Conservation (phyloP, 495 filamentous ascomycete genomes). For the Lindgomyces ingoldianus region DNA sequence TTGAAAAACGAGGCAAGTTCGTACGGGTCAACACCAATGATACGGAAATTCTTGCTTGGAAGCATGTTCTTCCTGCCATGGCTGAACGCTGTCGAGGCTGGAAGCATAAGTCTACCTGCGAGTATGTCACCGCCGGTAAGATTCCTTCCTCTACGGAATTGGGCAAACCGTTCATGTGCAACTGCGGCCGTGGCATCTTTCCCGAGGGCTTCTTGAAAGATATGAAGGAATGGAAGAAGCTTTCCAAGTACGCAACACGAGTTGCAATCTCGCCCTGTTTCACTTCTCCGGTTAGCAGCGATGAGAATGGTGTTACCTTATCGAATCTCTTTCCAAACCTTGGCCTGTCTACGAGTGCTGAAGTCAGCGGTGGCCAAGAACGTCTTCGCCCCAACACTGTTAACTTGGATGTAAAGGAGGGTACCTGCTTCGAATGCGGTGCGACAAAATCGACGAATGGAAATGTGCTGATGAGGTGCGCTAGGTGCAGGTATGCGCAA, state of each 20-base stretch:
- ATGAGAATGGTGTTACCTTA: too few species aligned
- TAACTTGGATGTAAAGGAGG: constrained; percentile 5
- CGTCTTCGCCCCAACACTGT: too few species aligned
- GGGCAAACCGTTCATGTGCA: constrained; percentile 11
- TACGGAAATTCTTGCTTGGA: constrained; percentile 9
- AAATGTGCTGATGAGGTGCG: constrained; percentile 49
- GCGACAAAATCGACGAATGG: background rate
- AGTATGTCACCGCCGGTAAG: background rate
- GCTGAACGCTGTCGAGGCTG: constrained; percentile 24
- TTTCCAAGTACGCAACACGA: constrained; percentile 1
- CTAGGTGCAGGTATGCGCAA: constrained; percentile 50
- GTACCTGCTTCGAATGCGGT: constrained; percentile 12
- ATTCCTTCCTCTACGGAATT: constrained; percentile 4
- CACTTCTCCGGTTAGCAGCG: constrained; percentile 7
- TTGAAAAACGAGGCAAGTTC: background rate
- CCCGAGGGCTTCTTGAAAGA: background rate
- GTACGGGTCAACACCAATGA: background rate
- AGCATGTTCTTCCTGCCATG: constrained; percentile 4
- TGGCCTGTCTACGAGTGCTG: too few species aligned
- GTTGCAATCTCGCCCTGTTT: constrained; percentile 12
- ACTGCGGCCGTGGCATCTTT: constrained; percentile 14
- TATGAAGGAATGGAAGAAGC: background rate
- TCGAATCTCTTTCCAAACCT: too few species aligned
- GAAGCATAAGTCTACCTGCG: constrained; percentile 24
- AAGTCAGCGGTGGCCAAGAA: too few species aligned